These are phyloP conservation scores for Stipa capillata DNA, from an alignment of 176 grass and related monocot species.

Conservation along the genomic window DNA sequence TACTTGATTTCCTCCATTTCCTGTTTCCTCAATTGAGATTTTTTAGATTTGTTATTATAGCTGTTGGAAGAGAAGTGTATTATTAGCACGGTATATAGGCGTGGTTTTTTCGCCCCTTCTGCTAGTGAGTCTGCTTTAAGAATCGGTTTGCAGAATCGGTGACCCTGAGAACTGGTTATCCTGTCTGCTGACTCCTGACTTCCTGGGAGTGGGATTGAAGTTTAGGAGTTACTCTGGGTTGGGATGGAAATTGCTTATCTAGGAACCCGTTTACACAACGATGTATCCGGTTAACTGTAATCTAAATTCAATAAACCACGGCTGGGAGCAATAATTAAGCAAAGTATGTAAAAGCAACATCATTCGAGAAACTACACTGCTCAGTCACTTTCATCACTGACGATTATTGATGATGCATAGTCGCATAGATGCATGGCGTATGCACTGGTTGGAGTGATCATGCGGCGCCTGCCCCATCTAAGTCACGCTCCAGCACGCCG, in stretches of 20 bases:
- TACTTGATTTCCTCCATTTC: slow-evolving; percentile 1
- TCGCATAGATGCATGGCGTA: neutral
- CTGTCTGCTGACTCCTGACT: neutral
- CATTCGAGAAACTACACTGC: neutral
- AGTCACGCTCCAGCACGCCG: neutral
- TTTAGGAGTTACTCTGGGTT: neutral
- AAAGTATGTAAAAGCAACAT: neutral
- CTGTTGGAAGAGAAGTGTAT: slow-evolving; percentile 9
- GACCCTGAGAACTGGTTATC: neutral
- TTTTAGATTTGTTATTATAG: slow-evolving; percentile 31
- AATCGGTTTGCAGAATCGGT: neutral
- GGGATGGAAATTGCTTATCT: neutral
- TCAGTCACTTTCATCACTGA: neutral
- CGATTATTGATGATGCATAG: neutral
- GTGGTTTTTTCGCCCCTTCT: neutral
- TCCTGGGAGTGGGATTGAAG: neutral
- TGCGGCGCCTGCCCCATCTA: neutral
- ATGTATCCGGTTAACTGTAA: neutral
- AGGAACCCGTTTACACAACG: neutral
- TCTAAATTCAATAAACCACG: neutral
- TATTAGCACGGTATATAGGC: slow-evolving; percentile 11
- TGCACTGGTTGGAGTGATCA: neutral
- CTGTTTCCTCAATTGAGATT: neutral
- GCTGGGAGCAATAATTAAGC: neutral
- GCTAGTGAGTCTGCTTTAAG: neutral